These are phyloP conservation scores for Gomphus bonarii DNA, from an alignment of 1,284 basidiomycete genomes.

Conservation along the genomic window DNA sequence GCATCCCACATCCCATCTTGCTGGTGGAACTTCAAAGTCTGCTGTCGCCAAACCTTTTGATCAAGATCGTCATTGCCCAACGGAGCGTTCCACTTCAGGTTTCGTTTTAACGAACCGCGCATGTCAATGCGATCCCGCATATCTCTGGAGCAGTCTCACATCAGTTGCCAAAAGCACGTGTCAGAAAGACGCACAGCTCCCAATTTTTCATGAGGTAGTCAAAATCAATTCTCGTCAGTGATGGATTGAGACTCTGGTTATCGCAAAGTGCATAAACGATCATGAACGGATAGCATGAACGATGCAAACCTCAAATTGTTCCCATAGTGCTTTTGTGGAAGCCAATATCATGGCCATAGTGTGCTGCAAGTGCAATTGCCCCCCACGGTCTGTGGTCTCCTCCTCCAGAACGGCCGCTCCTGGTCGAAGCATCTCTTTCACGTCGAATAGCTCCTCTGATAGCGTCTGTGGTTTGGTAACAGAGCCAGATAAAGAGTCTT, in stretches of 20 bases:
- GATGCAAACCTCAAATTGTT: constrained; percentile 36
- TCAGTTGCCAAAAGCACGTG: background rate
- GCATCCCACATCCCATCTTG: constrained; percentile 17
- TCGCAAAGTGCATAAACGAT: background rate
- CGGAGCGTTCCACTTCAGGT: constrained; percentile 45
- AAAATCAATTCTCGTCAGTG: constrained; percentile 36
- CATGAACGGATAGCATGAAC: background rate
- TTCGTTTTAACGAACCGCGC: constrained; percentile 35
- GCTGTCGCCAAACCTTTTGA: constrained; percentile 42
- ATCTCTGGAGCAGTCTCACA: constrained; percentile 33
- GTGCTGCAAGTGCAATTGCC: constrained; percentile 52
- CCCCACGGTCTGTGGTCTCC: constrained; percentile 21
- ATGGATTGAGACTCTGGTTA: background rate
- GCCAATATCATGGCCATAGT: constrained; percentile 41
- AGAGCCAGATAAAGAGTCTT: constrained; percentile 12
- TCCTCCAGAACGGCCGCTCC: background rate
- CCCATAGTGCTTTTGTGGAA: constrained; percentile 63
- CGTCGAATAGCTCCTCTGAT: constrained; percentile 14
- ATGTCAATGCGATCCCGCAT: constrained; percentile 64
- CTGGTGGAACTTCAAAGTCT: constrained; percentile 11
- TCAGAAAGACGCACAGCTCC: constrained; percentile 41
- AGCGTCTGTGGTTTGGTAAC: background rate
- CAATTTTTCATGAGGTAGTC: constrained; percentile 58
- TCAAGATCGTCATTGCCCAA: constrained; percentile 31
- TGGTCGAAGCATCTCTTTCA: background rate